These are phyloP conservation scores for Paecilomyces niveus DNA, from an alignment of 2,329 filamentous ascomycete species.

Conservation along the genomic window DNA sequence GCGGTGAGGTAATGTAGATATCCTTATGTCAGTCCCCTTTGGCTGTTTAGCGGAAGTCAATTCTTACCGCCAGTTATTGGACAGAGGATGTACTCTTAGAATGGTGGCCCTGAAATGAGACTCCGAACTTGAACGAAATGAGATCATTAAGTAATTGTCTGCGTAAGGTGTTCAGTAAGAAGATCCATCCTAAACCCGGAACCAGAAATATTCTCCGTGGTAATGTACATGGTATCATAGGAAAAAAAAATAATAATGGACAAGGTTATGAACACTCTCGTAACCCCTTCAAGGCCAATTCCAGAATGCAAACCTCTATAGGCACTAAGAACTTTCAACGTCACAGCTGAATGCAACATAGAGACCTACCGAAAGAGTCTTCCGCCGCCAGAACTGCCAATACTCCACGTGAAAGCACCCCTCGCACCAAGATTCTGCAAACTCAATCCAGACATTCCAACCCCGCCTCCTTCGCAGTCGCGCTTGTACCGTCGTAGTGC, in stretches of 20 bases:
- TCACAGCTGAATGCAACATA: background rate
- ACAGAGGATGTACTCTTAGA: no score
- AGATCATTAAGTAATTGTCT: no score
- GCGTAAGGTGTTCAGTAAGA: no score
- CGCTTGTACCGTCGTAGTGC: slow-evolving; percentile 42
- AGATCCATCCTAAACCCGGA: background rate
- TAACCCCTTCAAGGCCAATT: background rate
- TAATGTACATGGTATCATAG: background rate
- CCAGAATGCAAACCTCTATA: background rate
- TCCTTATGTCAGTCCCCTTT: no score
- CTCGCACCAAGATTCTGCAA: slow-evolving; percentile 37
- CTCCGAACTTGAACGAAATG: no score
- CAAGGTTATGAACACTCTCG: background rate
- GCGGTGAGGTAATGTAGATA: no score
- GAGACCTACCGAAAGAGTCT: slow-evolving; percentile 36
- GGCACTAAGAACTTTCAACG: background rate
- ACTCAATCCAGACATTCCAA: slow-evolving; percentile 42
- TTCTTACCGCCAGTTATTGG: no score
- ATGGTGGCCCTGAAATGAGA: no score
- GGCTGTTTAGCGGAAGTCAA: no score
- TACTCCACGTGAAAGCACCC: slow-evolving; percentile 37
- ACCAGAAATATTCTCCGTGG: background rate
- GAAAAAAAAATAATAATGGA: background rate
- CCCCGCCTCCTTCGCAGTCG: slow-evolving; percentile 42
- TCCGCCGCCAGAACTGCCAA: slow-evolving; percentile 31